Evolutionary conservation across 2,329 filamentous ascomycete genomes (phyloP).

Genomic region (Gnomoniopsis smithogilvyi): DNA sequence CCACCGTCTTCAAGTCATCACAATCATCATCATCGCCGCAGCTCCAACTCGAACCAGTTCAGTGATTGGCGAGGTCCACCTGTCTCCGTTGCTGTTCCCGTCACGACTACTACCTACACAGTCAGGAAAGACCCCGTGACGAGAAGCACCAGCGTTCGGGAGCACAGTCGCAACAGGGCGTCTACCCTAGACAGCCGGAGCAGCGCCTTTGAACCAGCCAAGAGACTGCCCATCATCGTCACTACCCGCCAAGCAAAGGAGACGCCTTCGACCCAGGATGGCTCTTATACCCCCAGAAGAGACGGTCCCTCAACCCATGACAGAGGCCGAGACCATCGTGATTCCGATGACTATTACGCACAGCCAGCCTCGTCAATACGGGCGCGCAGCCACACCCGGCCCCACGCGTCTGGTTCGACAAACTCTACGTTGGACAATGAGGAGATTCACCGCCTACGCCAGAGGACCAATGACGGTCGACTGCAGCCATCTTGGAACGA

Average conservation of each 20-base stretch:
- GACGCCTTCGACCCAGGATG: slow-evolving; percentile 35
- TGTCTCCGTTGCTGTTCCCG: slow-evolving; percentile 24
- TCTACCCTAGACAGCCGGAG: slow-evolving; percentile 42
- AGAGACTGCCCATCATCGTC: slow-evolving; percentile 53
- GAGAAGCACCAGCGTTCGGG: slow-evolving; percentile 45
- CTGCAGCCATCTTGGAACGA: slow-evolving; percentile 39
- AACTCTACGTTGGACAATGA: slow-evolving; percentile 49
- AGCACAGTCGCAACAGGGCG: slow-evolving; percentile 45
- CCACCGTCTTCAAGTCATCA: slow-evolving; percentile 20
- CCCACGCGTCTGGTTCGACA: slow-evolving; percentile 31
- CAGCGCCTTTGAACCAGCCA: slow-evolving; percentile 24
- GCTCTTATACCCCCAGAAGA: slow-evolving; percentile 21
- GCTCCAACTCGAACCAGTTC: slow-evolving; percentile 25
- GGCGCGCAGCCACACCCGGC: slow-evolving; percentile 39
- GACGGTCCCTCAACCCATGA: slow-evolving; percentile 47
- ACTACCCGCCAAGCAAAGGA: slow-evolving; percentile 50
- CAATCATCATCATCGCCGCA: slow-evolving; percentile 22
- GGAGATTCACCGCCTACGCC: slow-evolving; percentile 47
- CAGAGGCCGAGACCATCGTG: slow-evolving; percentile 41
- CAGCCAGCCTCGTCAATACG: slow-evolving; percentile 58
- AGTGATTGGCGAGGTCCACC: slow-evolving; percentile 26
- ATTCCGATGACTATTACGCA: slow-evolving; percentile 45
- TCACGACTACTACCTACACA: slow-evolving; percentile 55
- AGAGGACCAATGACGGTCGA: slow-evolving; percentile 43
- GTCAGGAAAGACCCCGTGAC: slow-evolving; percentile 49